Evolutionary conservation across 352 stramenopile genomes (phyloP).

Genomic region (Pelagophyceae sp.): DNA sequence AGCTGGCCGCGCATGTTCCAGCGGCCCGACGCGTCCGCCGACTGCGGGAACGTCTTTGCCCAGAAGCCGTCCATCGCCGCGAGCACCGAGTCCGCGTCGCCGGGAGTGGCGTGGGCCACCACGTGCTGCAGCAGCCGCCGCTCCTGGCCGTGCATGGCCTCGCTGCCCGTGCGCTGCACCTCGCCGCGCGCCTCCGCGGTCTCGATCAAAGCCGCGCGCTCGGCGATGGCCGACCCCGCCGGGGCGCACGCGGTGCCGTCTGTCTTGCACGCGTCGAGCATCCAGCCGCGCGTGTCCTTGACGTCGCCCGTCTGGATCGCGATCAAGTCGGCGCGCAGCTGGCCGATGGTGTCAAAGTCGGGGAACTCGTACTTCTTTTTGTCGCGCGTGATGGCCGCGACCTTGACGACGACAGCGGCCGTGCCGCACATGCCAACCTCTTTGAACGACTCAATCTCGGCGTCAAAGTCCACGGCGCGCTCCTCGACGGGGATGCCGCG

Average conservation of each 20-base stretch:
- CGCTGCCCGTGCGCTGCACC: background rate
- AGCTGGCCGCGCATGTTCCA: background rate
- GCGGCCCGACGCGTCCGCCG: background rate
- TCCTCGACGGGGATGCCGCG: background rate
- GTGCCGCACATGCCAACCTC: constrained; percentile 8
- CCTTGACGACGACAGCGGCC: background rate
- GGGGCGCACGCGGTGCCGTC: background rate
- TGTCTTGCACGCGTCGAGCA: background rate
- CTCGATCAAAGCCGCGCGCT: background rate
- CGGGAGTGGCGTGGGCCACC: background rate
- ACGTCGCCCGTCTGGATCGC: constrained; percentile 11
- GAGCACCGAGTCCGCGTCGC: background rate
- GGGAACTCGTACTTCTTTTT: background rate
- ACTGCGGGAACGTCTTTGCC: background rate
- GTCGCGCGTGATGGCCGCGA: background rate
- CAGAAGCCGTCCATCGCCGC: background rate
- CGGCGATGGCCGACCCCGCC: background rate
- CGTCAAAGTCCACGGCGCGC: background rate
- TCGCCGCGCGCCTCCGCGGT: background rate
- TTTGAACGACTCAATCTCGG: background rate
- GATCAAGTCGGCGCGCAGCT: background rate
- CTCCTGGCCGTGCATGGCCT: background rate
- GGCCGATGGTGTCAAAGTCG: background rate
- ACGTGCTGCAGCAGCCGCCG: background rate
- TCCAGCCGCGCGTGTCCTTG: constrained; percentile 8